Conservation (phyloP, 768 basidiomycete species). For the Leccinum subgranulosum region DNA sequence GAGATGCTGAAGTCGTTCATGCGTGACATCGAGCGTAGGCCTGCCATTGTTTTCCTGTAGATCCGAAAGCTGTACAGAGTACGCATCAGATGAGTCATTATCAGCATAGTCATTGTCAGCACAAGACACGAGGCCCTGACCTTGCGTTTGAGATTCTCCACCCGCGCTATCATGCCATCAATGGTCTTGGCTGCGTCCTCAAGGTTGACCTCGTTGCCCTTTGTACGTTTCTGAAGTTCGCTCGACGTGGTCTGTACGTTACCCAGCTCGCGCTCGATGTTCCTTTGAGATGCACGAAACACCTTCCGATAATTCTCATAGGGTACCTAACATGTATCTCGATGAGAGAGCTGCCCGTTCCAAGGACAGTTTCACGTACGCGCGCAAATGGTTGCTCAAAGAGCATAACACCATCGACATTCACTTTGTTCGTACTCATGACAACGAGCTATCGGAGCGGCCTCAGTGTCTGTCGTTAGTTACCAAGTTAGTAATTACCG, state of each 20-base stretch:
- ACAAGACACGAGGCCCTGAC: constrained; percentile 39
- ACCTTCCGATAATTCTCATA: constrained; percentile 87
- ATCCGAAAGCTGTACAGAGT: constrained; percentile 42
- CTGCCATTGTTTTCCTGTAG: constrained; percentile 43
- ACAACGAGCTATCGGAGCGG: constrained; percentile 2
- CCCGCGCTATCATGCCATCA: constrained; percentile 72
- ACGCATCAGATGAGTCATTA: constrained; percentile 15
- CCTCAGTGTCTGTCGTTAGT: constrained; percentile 9
- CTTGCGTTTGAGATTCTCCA: constrained; percentile 86
- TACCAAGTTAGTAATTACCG: neutral
- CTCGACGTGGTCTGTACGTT: constrained; percentile 52
- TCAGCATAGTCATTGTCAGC: constrained; percentile 9
- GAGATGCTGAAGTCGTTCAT: constrained; percentile 73
- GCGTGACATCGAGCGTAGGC: constrained; percentile 70
- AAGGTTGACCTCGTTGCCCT: constrained; percentile 35
- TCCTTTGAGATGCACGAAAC: constrained; percentile 79
- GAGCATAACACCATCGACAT: constrained; percentile 69
- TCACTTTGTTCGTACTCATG: constrained; percentile 49
- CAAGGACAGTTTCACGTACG: constrained; percentile 38
- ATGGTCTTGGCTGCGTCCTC: constrained; percentile 59
- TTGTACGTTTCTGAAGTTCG: constrained; percentile 55
- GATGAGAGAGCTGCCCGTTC: constrained; percentile 9
- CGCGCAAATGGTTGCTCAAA: constrained; percentile 84
- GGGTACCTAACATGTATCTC: constrained; percentile 59
- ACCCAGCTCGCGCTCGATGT: constrained; percentile 76